phyloP scores from a whole-genome alignment of 176 grass and related monocot genomes.

The maize (Zea mays) region Zm-B73-REFERENCE-NAM-5.0 NC_050101.1:153338501-153339000 shows the following conservation, averaged over 20 bases:
- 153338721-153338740: slow-evolving; percentile 77
- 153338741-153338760: slow-evolving; percentile 62
- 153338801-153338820: slow-evolving; percentile 68
- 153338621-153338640: slow-evolving; percentile 41
- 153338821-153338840: slow-evolving; percentile 54
- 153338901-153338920: slow-evolving; percentile 80
- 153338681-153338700: slow-evolving; percentile 89
- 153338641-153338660: slow-evolving; percentile 69
- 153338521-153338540: background rate
- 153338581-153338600: slow-evolving; percentile 41
- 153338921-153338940: slow-evolving; percentile 78
- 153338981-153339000: slow-evolving; percentile 65
- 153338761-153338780: slow-evolving; percentile 52
- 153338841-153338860: slow-evolving; percentile 84
- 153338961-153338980: slow-evolving; percentile 76
- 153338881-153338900: slow-evolving; percentile 68
- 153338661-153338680: slow-evolving; percentile 78
- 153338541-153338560: background rate
- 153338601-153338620: slow-evolving; percentile 51
- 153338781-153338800: slow-evolving; percentile 68
- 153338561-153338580: slow-evolving; percentile 42
- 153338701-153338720: slow-evolving; percentile 84
- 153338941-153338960: slow-evolving; percentile 88
- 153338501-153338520: slow-evolving; percentile 43
- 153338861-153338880: slow-evolving; percentile 69